Evolutionary conservation across 805 yeast genomes (phyloP), one percentile per base, ranked within the genome.

Genomic region (Kodamaea restingae): DNA sequence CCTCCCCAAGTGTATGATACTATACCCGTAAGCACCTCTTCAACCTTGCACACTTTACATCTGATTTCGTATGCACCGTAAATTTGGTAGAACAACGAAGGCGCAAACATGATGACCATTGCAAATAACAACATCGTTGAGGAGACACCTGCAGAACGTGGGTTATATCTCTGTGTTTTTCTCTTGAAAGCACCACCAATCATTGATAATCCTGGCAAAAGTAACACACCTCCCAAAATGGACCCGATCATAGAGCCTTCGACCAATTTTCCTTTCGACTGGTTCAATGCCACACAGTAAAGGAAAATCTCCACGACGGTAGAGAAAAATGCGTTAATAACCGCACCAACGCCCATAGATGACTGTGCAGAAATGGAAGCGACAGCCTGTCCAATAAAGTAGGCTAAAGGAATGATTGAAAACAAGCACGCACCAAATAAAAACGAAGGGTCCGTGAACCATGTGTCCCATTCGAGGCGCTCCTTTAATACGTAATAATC

Each of bases 301-400:
- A 91, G 66, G 59, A 82, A 93, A 7, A 93, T 84, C 58, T 93
- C 98, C 5, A 93, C 98, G 36, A 93, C 75, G 0, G 98, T 90
- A 1, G 98, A 90, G 71, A 93, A 93, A 54, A 93, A 91, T 0
- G 98, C 98, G 60, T 93, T 93, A 51, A 93, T 88, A 0, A 90
- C 96, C 1, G 98, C 98, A 67, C 98, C 98, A 43, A 93, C 80
- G 20, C 98, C 97, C 98, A 93, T 93, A 0, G 97, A 90, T 0
- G 97, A 87, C 65, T 93, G 98, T 0, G 98, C 98, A 5, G 96
- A 85, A 43, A 93, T 93, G 2, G 98, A 90, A 0, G 98, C 98
- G n/a, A 93, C 98, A 4, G 98, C 98, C 61, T 91, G 98, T 3
- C 98, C 98, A 51, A 93, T 90, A 63, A 88, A 93, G 57, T 93